Conservation (phyloP, 345 rosid genomes). For the Gossypium herbaceum region DNA sequence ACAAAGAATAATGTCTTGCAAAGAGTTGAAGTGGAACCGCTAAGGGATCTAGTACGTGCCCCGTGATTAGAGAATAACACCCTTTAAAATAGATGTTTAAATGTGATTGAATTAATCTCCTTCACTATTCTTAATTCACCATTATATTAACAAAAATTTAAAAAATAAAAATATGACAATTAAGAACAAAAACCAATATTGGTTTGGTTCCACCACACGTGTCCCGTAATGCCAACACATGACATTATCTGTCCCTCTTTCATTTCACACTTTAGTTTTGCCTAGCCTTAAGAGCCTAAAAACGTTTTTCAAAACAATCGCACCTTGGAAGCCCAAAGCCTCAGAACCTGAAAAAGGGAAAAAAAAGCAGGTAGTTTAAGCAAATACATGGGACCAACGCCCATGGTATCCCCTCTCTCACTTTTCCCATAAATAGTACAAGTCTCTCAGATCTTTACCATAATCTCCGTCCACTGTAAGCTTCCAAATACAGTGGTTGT, state of each 20-base stretch:
- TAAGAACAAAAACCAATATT: neutral
- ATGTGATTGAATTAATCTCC: too few species aligned
- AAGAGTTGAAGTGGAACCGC: too few species aligned
- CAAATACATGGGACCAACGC: conserved; percentile 28
- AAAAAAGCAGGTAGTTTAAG: conserved; percentile 16
- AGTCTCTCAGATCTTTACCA: neutral
- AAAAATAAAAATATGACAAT: neutral
- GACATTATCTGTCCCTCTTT: neutral
- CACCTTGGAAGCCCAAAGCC: neutral
- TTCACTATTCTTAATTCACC: too few species aligned
- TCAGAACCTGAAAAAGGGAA: neutral
- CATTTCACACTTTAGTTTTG: neutral
- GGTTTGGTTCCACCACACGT: neutral
- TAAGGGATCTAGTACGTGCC: too few species aligned
- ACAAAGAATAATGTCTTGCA: too few species aligned
- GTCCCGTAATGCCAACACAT: conserved; percentile 1
- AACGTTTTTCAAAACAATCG: conserved; percentile 4
- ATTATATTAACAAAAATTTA: neutral
- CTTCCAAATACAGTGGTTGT: neutral
- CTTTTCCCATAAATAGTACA: conserved; percentile 1
- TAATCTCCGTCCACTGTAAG: too few species aligned
- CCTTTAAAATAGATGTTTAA: too few species aligned
- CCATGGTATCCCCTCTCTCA: conserved; percentile 18
- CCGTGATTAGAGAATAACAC: too few species aligned
- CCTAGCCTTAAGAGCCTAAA: neutral